Base-by-base conservation (phyloP, 2,329 filamentous ascomycete species). In the Basipetospora sp. region DNA sequence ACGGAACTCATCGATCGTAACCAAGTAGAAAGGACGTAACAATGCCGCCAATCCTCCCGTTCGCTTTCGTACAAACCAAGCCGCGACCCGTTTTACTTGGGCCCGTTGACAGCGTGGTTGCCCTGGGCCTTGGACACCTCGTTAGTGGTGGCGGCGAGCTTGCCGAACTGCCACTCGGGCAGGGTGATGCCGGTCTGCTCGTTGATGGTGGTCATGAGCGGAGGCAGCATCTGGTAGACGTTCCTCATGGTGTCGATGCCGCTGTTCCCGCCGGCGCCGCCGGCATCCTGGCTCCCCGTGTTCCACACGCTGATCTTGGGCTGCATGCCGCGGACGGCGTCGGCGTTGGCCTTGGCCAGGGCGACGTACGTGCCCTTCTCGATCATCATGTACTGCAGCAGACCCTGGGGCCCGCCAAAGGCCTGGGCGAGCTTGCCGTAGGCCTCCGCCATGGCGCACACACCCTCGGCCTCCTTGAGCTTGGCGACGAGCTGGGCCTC, bases 301-400 rank as follows among this genome's bases (percentile, higher is more conserved):
- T 84, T 90, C 85, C 84, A 93, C 18, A 88, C 76, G 44, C 77
- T 86, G 61, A 92, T 90, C 77, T 92, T 92, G 45, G 85, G 85
- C 55, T 86, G 72, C 46, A 92, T 60, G 18, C 84, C 84, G 36
- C 73, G 67, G 52, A 92, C 73, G 22, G 82, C 84, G 22, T 67
- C 55, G 33, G 80, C 83, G 48, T 92, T 92, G 35, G 81, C 82
- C 48, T 79, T 68, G 41, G 84, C 84, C 35, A 92, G 70, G 48
- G 77, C 70, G 52, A 82, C 71, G 55, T 84, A 88, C 0, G 79
- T 82, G 47, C 78, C 78, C 56, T 79, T 79, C 61, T 87, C 78
- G 52, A 93, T 75, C 85, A 92, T 92, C 59, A 88, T 70, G 65
- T 81, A 88, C 55, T 87, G 79, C 48, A 92, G 65, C 41, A 93